Percentiles rank a stretch among this genome's conserved stretches.
phyloP scores from a whole-genome alignment of 1,284 basidiomycete species.

The Cutaneotrichosporon sp. region DNA sequence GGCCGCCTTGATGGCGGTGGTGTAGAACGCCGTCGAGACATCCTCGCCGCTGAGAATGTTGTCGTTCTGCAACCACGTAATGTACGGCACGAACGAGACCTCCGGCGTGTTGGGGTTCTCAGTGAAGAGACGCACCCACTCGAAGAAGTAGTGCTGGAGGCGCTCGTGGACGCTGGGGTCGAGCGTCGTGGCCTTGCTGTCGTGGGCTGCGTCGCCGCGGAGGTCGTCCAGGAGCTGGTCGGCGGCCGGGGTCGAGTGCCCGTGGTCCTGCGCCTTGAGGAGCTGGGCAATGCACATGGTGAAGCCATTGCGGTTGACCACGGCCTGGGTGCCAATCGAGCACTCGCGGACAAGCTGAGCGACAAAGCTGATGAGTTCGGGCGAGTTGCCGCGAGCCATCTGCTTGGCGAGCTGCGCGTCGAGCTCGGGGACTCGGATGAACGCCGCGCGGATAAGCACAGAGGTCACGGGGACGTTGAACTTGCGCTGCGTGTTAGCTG shows the following conservation, averaged over 20 bases:
- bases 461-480: conserved; percentile 93
- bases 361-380: conserved; percentile 74
- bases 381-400: conserved; percentile 66
- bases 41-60: conserved; percentile 96
- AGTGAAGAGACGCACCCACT: conserved; percentile 89
- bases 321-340: conserved; percentile 68
- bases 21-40: conserved; percentile 95
- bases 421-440: conserved; percentile 72
- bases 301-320: conserved; percentile 72
- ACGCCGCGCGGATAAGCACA: conserved; percentile 74
- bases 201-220: conserved; percentile 23
- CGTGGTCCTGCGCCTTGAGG: conserved; percentile 52
- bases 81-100: conserved; percentile 95
- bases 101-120: conserved; percentile 69
- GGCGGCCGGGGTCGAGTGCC: conserved; percentile 32
- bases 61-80: conserved; percentile 91
- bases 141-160: conserved; percentile 57
- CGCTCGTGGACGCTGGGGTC: conserved; percentile 52
- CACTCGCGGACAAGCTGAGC: conserved; percentile 82
- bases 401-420: conserved; percentile 90
- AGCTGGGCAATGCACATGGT: conserved; percentile 77
- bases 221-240: conserved; percentile 47
- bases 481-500: conserved; percentile 57
- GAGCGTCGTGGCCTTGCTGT: conserved; percentile 29
- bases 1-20: conserved; percentile 92